Evolutionary conservation across 2,329 filamentous ascomycete species (phyloP).

Genomic region (Paracoccidioides lutzii): DNA sequence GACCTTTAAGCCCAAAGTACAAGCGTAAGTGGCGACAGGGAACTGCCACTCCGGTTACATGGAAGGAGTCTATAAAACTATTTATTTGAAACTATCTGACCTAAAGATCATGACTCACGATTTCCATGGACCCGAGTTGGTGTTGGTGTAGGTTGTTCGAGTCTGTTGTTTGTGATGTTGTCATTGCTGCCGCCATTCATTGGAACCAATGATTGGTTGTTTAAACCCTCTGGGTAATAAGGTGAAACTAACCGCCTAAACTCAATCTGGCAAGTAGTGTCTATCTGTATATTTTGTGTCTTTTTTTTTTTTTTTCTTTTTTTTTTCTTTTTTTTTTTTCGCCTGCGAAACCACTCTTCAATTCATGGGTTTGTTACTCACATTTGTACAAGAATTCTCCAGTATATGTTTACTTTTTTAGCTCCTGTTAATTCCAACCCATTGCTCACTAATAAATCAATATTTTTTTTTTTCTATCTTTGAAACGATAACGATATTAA

Average conservation of each 20-base stretch:
- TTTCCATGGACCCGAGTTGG: neutral
- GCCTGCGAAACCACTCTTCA: neutral
- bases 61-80: neutral
- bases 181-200: neutral
- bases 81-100: neutral
- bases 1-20: neutral
- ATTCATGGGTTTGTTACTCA: too few relatives aligned
- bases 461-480: neutral
- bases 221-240: too few relatives aligned
- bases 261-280: neutral
- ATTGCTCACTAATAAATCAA: too few relatives aligned
- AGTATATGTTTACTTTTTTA: neutral
- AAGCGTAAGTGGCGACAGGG: neutral
- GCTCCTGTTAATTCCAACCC: neutral
- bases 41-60: neutral
- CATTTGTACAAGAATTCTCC: neutral
- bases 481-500: neutral
- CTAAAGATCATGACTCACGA: neutral
- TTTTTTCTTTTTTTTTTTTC: neutral
- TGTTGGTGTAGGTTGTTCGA: neutral
- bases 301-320: neutral
- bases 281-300: too few relatives aligned
- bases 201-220: too few relatives aligned
- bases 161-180: too few relatives aligned
- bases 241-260: neutral